These are phyloP conservation scores for Saccharomyces hybrid DNA, from an alignment of 1,139 yeast species.

Conservation along the genomic window DNA sequence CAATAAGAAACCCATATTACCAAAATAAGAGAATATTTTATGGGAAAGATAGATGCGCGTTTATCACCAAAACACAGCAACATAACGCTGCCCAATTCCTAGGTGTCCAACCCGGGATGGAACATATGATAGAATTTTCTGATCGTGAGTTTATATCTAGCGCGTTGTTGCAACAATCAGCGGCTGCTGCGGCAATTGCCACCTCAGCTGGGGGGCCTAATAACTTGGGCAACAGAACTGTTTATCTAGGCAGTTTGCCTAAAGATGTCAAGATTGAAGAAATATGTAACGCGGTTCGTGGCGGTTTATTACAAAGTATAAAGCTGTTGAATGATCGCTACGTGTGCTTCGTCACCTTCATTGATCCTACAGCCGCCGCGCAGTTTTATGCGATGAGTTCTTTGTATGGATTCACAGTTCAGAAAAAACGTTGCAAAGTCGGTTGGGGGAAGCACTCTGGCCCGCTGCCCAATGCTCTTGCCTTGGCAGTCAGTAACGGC, in stretches of 20 bases:
- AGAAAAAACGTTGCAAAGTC: constrained; percentile 71
- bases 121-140: constrained; percentile 71
- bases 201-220: constrained; percentile 73
- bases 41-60: constrained; percentile 81
- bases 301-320: constrained; percentile 76
- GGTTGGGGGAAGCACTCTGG: constrained; percentile 98
- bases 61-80: constrained; percentile 87
- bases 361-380: constrained; percentile 88
- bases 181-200: constrained; percentile 73
- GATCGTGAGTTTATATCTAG: constrained; percentile 39
- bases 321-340: constrained; percentile 76
- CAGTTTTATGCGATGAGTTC: constrained; percentile 87
- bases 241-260: constrained; percentile 81
- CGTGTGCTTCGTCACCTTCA: constrained; percentile 86
- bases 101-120: constrained; percentile 79
- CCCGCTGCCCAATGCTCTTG: constrained; percentile 71
- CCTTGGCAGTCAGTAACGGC: constrained; percentile 85
- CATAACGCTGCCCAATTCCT: constrained; percentile 94
- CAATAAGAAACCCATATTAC: constrained; percentile 50
- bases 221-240: constrained; percentile 84
- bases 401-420: constrained; percentile 72
- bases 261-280: constrained; percentile 83
- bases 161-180: constrained; percentile 57
- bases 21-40: constrained; percentile 62
- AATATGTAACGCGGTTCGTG: constrained; percentile 87